phyloP scores from a whole-genome alignment of 768 basidiomycete species.

The Austroboletus eburneus region DNA sequence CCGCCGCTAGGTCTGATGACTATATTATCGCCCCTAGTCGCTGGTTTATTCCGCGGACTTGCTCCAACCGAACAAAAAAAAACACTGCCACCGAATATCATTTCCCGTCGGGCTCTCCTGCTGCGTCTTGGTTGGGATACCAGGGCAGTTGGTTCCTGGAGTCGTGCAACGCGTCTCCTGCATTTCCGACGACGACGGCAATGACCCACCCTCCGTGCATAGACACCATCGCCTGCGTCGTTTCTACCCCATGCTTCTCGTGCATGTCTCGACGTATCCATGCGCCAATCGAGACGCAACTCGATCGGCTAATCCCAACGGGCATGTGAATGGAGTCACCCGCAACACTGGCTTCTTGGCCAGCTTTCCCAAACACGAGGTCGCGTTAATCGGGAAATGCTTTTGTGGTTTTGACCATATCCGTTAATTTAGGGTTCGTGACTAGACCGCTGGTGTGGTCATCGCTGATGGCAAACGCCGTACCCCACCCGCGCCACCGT shows the following conservation, averaged over 20 bases:
- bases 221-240: slow-evolving; percentile 3
- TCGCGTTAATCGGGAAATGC: slow-evolving; percentile 24
- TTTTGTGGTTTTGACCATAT: slow-evolving; percentile 22
- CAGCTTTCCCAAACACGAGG: slow-evolving; percentile 23
- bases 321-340: slow-evolving; percentile 7
- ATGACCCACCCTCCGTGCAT: slow-evolving; percentile 9
- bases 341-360: slow-evolving; percentile 12
- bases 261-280: slow-evolving; percentile 7
- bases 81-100: neutral
- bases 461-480: slow-evolving; percentile 19
- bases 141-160: slow-evolving; percentile 7
- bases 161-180: slow-evolving; percentile 5
- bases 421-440: slow-evolving; percentile 31
- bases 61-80: neutral
- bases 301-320: slow-evolving; percentile 13
- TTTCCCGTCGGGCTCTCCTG: neutral
- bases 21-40: too few relatives aligned
- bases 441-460: slow-evolving; percentile 9
- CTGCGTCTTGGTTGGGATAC: slow-evolving; percentile 4
- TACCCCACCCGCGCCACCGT: slow-evolving; percentile 15
- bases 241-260: slow-evolving; percentile 10
- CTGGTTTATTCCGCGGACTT: slow-evolving; percentile 11
- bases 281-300: slow-evolving; percentile 18
- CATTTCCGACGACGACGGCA: slow-evolving; percentile 24
- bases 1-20: neutral